phyloP scores from a whole-genome alignment of 352 stramenopile genomes.

The Thalassiosira gravida region DNA sequence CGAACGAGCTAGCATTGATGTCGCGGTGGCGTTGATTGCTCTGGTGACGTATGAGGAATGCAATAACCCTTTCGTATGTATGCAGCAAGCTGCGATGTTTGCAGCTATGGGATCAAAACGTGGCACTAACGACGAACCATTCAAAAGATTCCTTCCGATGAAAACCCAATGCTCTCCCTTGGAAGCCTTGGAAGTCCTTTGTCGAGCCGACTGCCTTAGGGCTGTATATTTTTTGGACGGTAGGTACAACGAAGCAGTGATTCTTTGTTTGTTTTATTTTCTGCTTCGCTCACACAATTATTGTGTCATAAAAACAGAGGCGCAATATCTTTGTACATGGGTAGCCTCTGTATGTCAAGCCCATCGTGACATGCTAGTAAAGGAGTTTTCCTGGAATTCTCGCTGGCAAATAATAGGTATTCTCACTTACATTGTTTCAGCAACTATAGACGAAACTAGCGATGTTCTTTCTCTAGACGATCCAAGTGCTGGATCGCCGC shows the following conservation, averaged over 20 bases:
- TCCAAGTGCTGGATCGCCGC: conserved; percentile 7
- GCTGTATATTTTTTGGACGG: conserved; percentile 73
- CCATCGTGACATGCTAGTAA: conserved; percentile 46
- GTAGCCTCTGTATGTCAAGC: conserved; percentile 68
- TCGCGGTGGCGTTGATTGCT: conserved; percentile 71
- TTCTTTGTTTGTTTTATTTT: background rate
- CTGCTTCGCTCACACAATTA: background rate
- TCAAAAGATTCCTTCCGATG: conserved; percentile 69
- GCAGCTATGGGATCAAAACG: conserved; percentile 73
- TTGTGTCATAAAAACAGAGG: conserved; percentile 36
- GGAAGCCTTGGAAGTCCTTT: conserved; percentile 77
- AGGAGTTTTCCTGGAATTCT: conserved; percentile 55
- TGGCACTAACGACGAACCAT: conserved; percentile 73
- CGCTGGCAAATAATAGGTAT: conserved; percentile 72
- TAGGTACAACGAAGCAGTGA: no score
- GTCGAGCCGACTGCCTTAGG: conserved; percentile 81
- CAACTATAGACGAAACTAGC: conserved; percentile 61
- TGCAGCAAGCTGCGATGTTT: conserved; percentile 85
- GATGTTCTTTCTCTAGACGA: conserved; percentile 27
- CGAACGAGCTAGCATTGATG: conserved; percentile 69
- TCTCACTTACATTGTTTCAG: conserved; percentile 63
- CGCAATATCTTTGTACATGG: conserved; percentile 78
- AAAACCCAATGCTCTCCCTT: conserved; percentile 57
- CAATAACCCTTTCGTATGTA: conserved; percentile 76
- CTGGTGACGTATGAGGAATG: conserved; percentile 64